Evolutionary conservation across 2,329 filamentous ascomycete species (phyloP).

Genomic region (Mariannaea elegans): DNA sequence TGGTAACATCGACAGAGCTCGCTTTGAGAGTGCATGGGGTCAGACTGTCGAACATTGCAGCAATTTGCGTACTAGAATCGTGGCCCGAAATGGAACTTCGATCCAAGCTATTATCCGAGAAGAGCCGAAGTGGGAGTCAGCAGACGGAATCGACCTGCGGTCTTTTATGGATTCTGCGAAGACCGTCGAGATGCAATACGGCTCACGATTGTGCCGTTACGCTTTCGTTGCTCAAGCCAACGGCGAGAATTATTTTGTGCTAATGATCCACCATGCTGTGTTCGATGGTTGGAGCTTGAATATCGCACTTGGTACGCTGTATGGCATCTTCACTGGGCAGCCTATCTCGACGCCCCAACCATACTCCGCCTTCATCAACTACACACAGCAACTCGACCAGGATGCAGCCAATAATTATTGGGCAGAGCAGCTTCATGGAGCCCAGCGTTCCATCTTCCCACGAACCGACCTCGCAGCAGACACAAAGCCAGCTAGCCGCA

Average conservation of each 20-base stretch:
- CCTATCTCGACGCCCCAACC: background rate
- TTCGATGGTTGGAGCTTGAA: conserved; percentile 36
- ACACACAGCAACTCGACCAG: background rate
- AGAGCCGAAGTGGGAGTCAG: too few species aligned
- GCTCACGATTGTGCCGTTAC: too few species aligned
- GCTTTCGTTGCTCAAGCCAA: background rate
- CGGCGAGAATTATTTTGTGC: conserved; percentile 3
- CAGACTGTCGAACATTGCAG: background rate
- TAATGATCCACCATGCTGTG: conserved; percentile 35
- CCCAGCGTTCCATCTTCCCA: conserved; percentile 45
- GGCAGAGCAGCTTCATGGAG: background rate
- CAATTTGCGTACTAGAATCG: background rate
- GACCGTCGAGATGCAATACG: too few species aligned
- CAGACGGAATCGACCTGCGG: background rate
- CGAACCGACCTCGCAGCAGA: conserved; percentile 53
- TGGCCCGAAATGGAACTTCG: too few species aligned
- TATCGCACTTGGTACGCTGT: background rate
- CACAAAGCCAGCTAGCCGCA: conserved; percentile 57
- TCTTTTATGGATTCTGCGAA: background rate
- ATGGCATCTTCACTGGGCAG: background rate
- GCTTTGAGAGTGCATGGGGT: background rate
- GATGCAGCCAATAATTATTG: background rate
- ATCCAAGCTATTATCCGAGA: too few species aligned
- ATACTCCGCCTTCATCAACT: conserved; percentile 9
- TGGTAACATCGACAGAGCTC: background rate